phyloP scores from a whole-genome alignment of 2,329 filamentous ascomycete genomes.

The Fusarium pseudonygamai region DNA sequence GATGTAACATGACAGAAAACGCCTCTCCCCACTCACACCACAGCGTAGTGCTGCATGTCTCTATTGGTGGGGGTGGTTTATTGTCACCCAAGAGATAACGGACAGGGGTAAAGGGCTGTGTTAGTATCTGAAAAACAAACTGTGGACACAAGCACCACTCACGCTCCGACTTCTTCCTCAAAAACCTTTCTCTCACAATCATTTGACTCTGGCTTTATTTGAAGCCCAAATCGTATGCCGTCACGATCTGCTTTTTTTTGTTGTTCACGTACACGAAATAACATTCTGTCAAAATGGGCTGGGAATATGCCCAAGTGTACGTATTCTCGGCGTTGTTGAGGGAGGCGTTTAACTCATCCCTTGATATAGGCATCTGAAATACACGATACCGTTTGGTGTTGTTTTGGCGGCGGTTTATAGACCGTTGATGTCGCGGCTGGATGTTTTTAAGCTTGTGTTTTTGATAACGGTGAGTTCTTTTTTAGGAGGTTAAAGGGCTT shows the following conservation, averaged over 20 bases:
- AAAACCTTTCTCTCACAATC: background rate
- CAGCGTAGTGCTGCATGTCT: no score
- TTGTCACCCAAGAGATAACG: background rate
- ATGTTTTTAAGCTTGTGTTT: conserved; percentile 30
- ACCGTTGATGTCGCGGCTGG: conserved; percentile 31
- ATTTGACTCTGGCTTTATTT: background rate
- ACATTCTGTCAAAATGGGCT: conserved; percentile 37
- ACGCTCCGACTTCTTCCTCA: background rate
- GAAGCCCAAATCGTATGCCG: background rate
- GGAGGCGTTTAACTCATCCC: background rate
- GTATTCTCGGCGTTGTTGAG: background rate
- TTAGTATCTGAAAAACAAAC: background rate
- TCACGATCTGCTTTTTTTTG: background rate
- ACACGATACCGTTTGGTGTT: conserved; percentile 35
- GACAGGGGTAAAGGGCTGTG: conserved; percentile 3
- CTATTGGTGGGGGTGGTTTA: background rate
- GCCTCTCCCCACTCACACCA: background rate
- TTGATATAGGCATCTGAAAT: conserved; percentile 35
- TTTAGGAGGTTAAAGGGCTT: rapidly evolving
- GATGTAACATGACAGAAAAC: background rate
- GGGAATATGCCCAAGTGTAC: conserved; percentile 40
- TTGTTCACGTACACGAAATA: background rate
- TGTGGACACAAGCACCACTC: background rate
- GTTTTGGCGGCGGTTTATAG: conserved; percentile 18
- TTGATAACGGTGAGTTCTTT: conserved; percentile 21